Percentiles rank a stretch among this genome's conserved stretches.
These are phyloP conservation scores for Brassica incana DNA, from an alignment of 345 rosid genomes.

Conservation along the genomic window DNA sequence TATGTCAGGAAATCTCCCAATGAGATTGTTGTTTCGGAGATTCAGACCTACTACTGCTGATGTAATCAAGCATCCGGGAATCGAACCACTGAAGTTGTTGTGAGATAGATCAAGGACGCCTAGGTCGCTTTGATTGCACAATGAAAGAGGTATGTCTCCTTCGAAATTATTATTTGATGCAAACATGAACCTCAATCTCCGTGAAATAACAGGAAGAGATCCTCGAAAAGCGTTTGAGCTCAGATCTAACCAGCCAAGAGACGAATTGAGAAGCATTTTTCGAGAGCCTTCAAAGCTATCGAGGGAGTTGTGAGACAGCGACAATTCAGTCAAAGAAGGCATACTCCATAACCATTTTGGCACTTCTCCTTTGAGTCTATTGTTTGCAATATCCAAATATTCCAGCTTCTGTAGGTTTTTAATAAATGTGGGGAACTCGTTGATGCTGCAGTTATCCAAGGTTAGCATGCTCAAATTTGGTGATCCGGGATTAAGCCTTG, in stretches of 20 bases:
- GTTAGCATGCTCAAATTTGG: not conserved
- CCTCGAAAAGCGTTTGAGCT: constrained; percentile 3
- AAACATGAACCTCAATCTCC: not conserved
- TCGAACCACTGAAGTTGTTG: not conserved
- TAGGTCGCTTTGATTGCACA: constrained; percentile 34
- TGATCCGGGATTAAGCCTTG: not conserved
- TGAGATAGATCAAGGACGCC: not conserved
- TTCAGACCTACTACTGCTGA: not conserved
- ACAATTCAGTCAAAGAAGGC: not conserved
- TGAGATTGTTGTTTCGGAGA: not conserved
- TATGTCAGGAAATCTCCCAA: not conserved
- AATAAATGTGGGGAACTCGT: not conserved
- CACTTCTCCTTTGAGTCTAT: not conserved
- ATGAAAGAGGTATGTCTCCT: constrained; percentile 42
- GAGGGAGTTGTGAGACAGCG: not conserved
- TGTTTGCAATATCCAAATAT: not conserved
- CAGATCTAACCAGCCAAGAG: not conserved
- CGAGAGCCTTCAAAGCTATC: not conserved
- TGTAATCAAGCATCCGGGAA: not conserved
- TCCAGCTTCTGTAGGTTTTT: not conserved
- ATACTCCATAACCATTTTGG: not conserved
- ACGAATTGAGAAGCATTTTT: not conserved
- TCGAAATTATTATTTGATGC: constrained; percentile 34
- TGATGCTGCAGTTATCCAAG: not conserved
- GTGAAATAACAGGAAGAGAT: not conserved